Evolutionary conservation across 352 stramenopile species (phyloP), one percentile per base, ranked within the genome.

Genomic region (Phytophthora hibernalis): DNA sequence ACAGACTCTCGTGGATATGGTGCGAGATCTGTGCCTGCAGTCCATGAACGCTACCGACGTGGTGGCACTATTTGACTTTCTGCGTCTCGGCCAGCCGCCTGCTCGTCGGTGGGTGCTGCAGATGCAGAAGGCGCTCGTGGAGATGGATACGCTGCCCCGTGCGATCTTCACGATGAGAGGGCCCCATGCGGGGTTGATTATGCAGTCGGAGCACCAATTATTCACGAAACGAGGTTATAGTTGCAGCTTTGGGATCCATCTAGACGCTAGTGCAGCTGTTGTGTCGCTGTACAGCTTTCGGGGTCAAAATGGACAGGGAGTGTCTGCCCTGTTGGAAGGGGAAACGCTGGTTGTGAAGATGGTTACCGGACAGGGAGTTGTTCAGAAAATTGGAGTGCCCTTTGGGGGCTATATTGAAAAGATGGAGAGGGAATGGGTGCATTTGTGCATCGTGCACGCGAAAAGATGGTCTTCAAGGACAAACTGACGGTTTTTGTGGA

Each of bases 401-500:
- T 90, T 96, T 56, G 60, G 55, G 0, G 72, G 80, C 2, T 75
- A 67, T 37, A 64, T 85, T 24, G 59, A 64, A 0, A 74, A 78
- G 30, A 90, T 94, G 77, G 62, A 90, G 54, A 58, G 45, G 21
- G 47, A 65, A 12, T 96, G 86, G 88, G 75, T 88, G 1, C 85
- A 94, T 48, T 43, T 96, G 31, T 92, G 82, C 53, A 72, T 96
- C 47, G 85, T 93, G 1, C 88, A 96, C 60, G 74, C 83, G 1
- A 95, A 94, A 96, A 94, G 52, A 93, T 96, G 82, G 82, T 96
- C 11, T 96, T 95, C 70, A 95, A 93, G 61, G 88, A 95, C 70
- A 96, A 96, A 62, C 33, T 95, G 10, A 77, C 70, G 0, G 77
- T 96, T 26, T 95, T 76, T 58, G 65, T 88, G n/a, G 74, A 96